Conservation (phyloP, 2,329 filamentous ascomycete species). For the Setomelanomma holmii region DNA sequence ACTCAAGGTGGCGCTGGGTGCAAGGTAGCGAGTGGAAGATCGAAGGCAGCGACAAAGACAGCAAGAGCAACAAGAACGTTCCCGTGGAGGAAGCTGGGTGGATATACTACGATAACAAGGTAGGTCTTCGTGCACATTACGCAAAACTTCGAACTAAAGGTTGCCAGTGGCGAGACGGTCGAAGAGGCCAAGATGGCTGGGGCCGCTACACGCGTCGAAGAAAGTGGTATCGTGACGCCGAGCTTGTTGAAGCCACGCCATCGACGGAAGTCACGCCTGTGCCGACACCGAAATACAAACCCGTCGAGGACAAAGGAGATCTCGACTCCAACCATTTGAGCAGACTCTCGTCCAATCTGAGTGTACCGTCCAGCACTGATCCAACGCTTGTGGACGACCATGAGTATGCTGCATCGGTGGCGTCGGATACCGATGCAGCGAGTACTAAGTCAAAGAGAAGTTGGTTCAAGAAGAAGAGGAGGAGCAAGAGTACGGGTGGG, state of each 20-base stretch:
- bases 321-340: conserved; percentile 29
- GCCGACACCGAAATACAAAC: conserved; percentile 48
- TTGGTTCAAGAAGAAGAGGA: conserved; percentile 47
- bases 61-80: conserved; percentile 45
- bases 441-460: conserved; percentile 41
- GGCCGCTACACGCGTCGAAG: conserved; percentile 88
- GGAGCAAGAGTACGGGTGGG: conserved; percentile 33
- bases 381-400: conserved; percentile 31
- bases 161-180: conserved; percentile 83
- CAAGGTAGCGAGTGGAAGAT: conserved; percentile 85
- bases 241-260: conserved; percentile 77
- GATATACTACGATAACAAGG: conserved; percentile 99
- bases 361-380: conserved; percentile 31
- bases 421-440: conserved; percentile 38
- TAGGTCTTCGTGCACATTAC: conserved; percentile 45
- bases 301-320: conserved; percentile 34
- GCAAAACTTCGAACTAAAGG: conserved; percentile 5
- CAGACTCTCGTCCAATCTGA: conserved; percentile 32
- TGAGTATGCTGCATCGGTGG: conserved; percentile 34
- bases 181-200: conserved; percentile 87
- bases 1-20: conserved; percentile 80
- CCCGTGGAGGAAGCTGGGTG: conserved; percentile 71
- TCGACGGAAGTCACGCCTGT: conserved; percentile 55
- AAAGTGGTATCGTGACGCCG: conserved; percentile 97
- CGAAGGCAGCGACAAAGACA: conserved; percentile 67